Base-by-base conservation (phyloP, 371 early-diverging fungal genomes). In the Saksenaea oblongispora region DNA sequence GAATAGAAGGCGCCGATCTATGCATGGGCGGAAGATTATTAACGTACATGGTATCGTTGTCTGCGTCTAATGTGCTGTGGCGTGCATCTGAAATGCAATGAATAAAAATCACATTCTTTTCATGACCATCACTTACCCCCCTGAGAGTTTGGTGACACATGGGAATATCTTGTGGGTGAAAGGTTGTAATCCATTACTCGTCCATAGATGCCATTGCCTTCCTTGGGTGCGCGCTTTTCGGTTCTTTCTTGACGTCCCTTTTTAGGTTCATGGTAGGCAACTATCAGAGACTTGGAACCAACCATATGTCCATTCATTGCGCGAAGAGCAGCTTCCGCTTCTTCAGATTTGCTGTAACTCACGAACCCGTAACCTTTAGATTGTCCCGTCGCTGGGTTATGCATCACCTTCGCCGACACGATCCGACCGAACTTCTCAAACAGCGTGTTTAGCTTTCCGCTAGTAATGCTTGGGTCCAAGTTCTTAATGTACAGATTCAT, bases 401-500 rank as follows among this genome's bases (percentile, higher is more conserved):
- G 70, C 79, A 79, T 79, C 54, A 79, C 79, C 56, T 76, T 70
- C 15, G 77, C 80, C 28, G 80, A 80, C 26, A 83, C 69, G 41
- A 83, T 80, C 39, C 71, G 72, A 34, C 83, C 83, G 57, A 71
- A 83, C 57, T 62, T 64, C 27, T 71, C 64, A 58, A 83, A 83
- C 7, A 69, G 56, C 31, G 65, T 64, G 59, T 63, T 74, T 17
- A 83, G 63, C 57, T 80, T 75, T 13, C 68, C 54, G 44, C 65
- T 83, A 5, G 71, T 78, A 35, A 83, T 73, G 28, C 69, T 69
- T 26, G 79, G 72, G 53, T 83, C 83, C 35, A 83, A 68, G 57
- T 83, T 83, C 63, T 83, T 83, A 59, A 83, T 78, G 54, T 80
- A 83, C 26, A 83, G 69, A 53, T 83, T 83, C 62, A 72, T 67